Evolutionary conservation across 2,329 filamentous ascomycete species (phyloP), one percentile per base, ranked within the genome.

Genomic region (Pyricularia pennisetigena): DNA sequence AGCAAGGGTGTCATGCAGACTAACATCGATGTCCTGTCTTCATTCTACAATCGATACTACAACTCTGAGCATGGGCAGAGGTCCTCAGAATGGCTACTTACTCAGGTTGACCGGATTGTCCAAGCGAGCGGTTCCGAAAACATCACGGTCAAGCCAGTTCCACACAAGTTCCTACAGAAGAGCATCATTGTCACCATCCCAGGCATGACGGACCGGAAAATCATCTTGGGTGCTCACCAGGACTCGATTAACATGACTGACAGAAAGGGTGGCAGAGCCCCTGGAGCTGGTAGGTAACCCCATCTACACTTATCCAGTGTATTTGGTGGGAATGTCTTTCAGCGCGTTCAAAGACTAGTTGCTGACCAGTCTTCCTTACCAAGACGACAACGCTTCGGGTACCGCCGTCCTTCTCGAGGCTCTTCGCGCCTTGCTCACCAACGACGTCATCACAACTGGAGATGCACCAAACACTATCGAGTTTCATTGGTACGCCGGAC

Each of bases 361-460:
- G 90, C 3, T 82, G 96, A 49, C 84, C 97, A 62, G 24, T 2
- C 24, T 54, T n/a, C 12, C 8, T 54, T 20, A 10, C n/a, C 9
- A 64, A 68, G 95, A 98, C 73, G 94, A 98, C 73, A 94, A 97
- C 75, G 94, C 94, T 71, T 93, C 90, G 72, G 93, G 93, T 68
- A 95, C 93, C 1, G 93, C 98, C 24, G 98, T 94, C 10, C 98
- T 97, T 73, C 86, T 98, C 67, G 94, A 98, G 79, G 92, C 93
- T 4, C 86, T 98, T 75, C 88, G 92, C 49, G 90, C 92, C 64
- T 84, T 98, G 8, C 84, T 97, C 68, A 85, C 86, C 72, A 89
- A 90, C n/a, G 79, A 89, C 70, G 85, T 88, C 66, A 85, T 97
- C 70, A 79, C 89, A 41, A 80, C 84, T 66, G 93, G 93, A 71